These are phyloP conservation scores for Citrus maxima DNA, from an alignment of 345 rosid species.

Conservation along the genomic window DNA sequence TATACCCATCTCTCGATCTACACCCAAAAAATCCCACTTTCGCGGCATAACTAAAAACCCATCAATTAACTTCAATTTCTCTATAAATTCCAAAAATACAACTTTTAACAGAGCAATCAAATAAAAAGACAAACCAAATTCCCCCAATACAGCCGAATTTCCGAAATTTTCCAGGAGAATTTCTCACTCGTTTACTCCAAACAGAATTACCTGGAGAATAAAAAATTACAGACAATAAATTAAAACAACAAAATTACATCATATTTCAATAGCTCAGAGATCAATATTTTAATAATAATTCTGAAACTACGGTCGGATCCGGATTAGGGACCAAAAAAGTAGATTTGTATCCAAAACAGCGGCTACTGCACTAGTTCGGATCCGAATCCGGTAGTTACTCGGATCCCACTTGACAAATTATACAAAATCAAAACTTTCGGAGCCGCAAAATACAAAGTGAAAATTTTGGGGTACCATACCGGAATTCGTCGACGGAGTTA, in stretches of 20 bases:
- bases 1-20: conserved; percentile 10
- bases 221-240: conserved; percentile 1
- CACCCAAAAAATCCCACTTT: conserved; percentile 11
- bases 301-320: conserved; percentile 18
- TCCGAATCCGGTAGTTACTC: conserved; percentile 11
- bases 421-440: not conserved
- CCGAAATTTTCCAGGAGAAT: conserved; percentile 18
- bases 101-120: not conserved
- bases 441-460: not conserved
- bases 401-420: conserved; percentile 22
- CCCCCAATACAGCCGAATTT: conserved; percentile 13
- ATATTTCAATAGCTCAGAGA: not conserved
- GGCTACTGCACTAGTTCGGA: not conserved
- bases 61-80: not conserved
- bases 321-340: not conserved
- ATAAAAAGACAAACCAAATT: conserved; percentile 16
- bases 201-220: conserved; percentile 23
- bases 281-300: not conserved
- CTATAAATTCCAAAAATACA: not conserved
- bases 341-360: not conserved
- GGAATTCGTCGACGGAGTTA: not conserved
- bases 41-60: not conserved
- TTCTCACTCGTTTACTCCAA: conserved; percentile 14
- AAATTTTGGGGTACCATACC: conserved; percentile 20
- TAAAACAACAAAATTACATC: not conserved